phyloP scores from a whole-genome alignment of 306 rosid species.

The Castanea sativa region DNA sequence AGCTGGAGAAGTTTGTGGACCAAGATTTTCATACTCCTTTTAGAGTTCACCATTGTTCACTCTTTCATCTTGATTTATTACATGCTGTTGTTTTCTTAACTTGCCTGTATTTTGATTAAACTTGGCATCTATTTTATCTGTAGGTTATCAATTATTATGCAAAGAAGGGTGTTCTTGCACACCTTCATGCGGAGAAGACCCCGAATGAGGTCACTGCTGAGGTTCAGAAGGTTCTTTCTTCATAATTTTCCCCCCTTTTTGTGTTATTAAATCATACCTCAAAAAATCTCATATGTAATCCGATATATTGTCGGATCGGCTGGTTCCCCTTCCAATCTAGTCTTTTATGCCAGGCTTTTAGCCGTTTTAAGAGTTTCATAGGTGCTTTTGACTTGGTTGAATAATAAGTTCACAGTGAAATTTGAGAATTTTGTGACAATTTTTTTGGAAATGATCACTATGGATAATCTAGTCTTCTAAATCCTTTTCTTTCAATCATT shows the following conservation, averaged over 20 bases:
- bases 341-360: background rate
- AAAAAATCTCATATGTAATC: background rate
- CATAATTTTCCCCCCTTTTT: constrained; percentile 7
- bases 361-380: background rate
- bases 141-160: constrained; percentile 84
- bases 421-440: background rate
- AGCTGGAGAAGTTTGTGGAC: background rate
- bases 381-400: background rate
- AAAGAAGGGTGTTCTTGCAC: constrained; percentile 70
- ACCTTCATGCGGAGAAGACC: constrained; percentile 84
- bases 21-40: background rate
- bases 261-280: background rate
- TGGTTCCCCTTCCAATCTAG: background rate
- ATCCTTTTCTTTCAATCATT: background rate
- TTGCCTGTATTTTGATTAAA: background rate
- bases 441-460: background rate
- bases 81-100: background rate
- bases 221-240: constrained; percentile 73
- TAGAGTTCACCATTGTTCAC: background rate
- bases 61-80: background rate
- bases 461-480: too few species aligned
- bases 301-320: background rate
- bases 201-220: constrained; percentile 74
- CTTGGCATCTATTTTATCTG: background rate
- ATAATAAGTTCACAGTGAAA: background rate